phyloP scores from a whole-genome alignment of 2,329 filamentous ascomycete genomes.

The Didymella arachidicola region DNA sequence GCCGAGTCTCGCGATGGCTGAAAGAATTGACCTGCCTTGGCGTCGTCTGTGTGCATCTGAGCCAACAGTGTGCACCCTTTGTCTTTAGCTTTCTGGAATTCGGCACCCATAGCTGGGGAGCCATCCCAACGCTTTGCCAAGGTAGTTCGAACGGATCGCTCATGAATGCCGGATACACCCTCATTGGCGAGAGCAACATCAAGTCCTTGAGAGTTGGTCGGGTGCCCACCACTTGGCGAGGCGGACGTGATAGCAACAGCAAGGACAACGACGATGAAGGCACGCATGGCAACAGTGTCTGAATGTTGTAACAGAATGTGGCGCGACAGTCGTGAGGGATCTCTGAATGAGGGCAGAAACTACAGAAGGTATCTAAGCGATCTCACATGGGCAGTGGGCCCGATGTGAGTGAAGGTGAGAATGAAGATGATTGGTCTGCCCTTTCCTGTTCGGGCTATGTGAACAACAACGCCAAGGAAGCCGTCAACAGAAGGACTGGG shows the following conservation, averaged over 20 bases:
- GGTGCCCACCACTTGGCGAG: not conserved
- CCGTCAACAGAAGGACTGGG: not conserved
- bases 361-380: not conserved
- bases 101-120: conserved; percentile 14
- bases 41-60: conserved; percentile 12
- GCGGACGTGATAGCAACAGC: not conserved
- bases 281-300: not conserved
- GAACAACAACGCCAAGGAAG: not conserved
- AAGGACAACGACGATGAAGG: not conserved
- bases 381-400: not conserved
- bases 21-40: conserved; percentile 5
- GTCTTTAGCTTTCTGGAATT: conserved; percentile 1
- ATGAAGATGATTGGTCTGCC: not conserved
- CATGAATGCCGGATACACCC: not conserved
- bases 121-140: conserved; percentile 12
- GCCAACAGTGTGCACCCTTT: conserved; percentile 7
- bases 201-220: not conserved
- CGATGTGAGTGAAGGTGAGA: not conserved
- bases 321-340: not conserved
- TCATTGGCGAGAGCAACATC: too few species aligned
- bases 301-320: not conserved
- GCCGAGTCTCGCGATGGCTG: not conserved
- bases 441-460: not conserved
- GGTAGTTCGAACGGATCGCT: not conserved
- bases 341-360: too few species aligned